These are phyloP conservation scores for Saccharum officinarum DNA, from an alignment of 176 grass and related monocot genomes.

Conservation along the genomic window DNA sequence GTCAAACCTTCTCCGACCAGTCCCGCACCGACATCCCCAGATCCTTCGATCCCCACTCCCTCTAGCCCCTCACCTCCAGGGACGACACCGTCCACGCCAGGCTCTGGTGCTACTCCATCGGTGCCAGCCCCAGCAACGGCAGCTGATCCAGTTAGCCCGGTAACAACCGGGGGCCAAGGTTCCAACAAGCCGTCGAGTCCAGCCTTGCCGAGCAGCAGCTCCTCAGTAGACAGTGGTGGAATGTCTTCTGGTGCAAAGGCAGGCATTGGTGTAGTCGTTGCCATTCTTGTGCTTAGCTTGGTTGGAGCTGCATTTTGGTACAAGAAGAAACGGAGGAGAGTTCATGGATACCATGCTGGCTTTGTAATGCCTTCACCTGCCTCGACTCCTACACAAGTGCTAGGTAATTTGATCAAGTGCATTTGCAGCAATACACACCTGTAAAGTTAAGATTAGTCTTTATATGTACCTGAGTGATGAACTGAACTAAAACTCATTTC, in stretches of 20 bases:
- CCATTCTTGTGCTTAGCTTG: slow-evolving; percentile 63
- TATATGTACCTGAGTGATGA: slow-evolving; percentile 3
- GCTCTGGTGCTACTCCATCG: not conserved
- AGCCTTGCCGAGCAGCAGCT: not conserved
- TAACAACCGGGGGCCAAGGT: not conserved
- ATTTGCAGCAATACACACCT: not conserved
- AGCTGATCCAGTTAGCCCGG: slow-evolving; percentile 13
- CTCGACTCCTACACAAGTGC: slow-evolving; percentile 43
- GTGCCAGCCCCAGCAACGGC: slow-evolving; percentile 23
- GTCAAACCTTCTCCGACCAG: slow-evolving; percentile 35
- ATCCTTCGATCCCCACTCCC: slow-evolving; percentile 36
- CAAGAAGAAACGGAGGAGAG: slow-evolving; percentile 67
- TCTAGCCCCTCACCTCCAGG: slow-evolving; percentile 1
- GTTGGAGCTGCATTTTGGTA: slow-evolving; percentile 57
- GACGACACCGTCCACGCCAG: not conserved
- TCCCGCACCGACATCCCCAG: slow-evolving; percentile 35
- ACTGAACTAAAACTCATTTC: slow-evolving; percentile 17
- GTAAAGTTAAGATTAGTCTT: not conserved
- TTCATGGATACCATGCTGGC: slow-evolving; percentile 58
- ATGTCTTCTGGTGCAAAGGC: slow-evolving; percentile 40
- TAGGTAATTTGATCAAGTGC: slow-evolving; percentile 52
- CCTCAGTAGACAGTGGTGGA: not conserved
- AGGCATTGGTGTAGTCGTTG: slow-evolving; percentile 41
- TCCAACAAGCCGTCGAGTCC: slow-evolving; percentile 22
- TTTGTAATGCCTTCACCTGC: slow-evolving; percentile 73